Base-by-base conservation (phyloP, 176 grass and related monocot species). In the Olyra latifolia region DNA sequence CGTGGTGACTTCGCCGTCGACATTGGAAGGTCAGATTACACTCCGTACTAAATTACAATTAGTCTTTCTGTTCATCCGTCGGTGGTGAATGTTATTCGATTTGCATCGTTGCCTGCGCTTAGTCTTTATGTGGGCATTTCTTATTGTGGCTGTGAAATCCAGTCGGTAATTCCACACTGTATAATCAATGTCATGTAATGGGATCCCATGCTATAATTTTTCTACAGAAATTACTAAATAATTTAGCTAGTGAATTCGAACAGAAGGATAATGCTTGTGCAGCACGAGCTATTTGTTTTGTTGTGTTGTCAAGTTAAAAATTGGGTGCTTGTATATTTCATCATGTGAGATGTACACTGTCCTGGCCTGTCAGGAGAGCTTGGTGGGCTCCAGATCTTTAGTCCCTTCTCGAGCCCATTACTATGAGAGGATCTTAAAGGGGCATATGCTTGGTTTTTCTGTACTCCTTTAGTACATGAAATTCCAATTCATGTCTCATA, bases 1-100 rank as follows among this genome's bases (percentile, higher is more conserved):
- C 92, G 93, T 71, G 90, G 96, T 38, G 92, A 99, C 77, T 95
- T 83, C 3, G 90, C 92, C 3, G 82, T 99, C 25, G 96, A 99
- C 49, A 92, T 95, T 68, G 96, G 96, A 83, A 99, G 97, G 97
- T 99, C 29, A 88, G 58, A 62, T 74, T 74, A 19, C 8, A 47
- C 35, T 59, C 48, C 6, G 1, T 5, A 20, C 1, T 27, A 32
- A 43, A 7, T 39, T 19, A 12, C 6, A 14, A 0, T 17, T 55
- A 22, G 2, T 16, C 10, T 1, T 72, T 22, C 15, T 2, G 7
- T 53, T 63, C 15, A 3, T 27, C 32, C 23, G 30, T 57, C 0
- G 1, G 71, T 20, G 19, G 1, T 7, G 0, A 14, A 13, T 8
- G 6, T n/a, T 73, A 15, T 69, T 17, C 1, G n/a, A 59, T 28